A percentile compares a stretch with the other conserved stretches of the same genome.
Evolutionary conservation across 192 early-diverging fungal genomes (phyloP).

Genomic region (Rhizophagus prolifer): DNA sequence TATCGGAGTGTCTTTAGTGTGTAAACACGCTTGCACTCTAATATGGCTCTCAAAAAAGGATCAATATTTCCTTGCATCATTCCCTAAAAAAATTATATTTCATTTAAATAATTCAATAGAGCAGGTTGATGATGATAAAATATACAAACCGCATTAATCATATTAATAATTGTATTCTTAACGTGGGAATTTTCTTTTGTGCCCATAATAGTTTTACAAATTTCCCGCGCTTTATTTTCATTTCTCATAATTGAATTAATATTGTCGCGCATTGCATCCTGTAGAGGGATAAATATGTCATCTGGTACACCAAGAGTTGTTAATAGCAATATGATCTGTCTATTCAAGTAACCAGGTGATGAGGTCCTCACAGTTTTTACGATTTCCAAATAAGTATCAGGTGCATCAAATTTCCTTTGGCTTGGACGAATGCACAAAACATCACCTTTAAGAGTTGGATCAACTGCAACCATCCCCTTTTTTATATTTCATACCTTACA

Average conservation of each 20-base stretch:
- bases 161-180: not conserved
- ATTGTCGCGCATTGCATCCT: not conserved
- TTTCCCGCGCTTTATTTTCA: not conserved
- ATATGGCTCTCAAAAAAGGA: slow-evolving; percentile 43
- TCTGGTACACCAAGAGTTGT: slow-evolving; percentile 56
- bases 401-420: slow-evolving; percentile 59
- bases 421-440: slow-evolving; percentile 51
- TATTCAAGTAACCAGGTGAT: slow-evolving; percentile 57
- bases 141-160: slow-evolving; percentile 3
- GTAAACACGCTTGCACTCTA: slow-evolving; percentile 43
- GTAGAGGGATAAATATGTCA: slow-evolving; percentile 10
- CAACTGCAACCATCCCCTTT: slow-evolving; percentile 50
- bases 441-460: slow-evolving; percentile 28
- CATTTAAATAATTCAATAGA: slow-evolving; percentile 29
- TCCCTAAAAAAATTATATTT: not conserved
- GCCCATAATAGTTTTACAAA: not conserved
- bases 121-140: slow-evolving; percentile 25
- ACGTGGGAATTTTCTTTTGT: not conserved
- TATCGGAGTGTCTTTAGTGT: slow-evolving; percentile 47
- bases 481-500: slow-evolving; percentile 42
- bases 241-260: slow-evolving; percentile 6
- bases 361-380: slow-evolving; percentile 47
- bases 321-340: slow-evolving; percentile 65
- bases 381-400: slow-evolving; percentile 54
- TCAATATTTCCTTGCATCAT: slow-evolving; percentile 40